Conservation (phyloP, 2,329 filamentous ascomycete species). For the Phaeosphaeriaceae sp. region DNA sequence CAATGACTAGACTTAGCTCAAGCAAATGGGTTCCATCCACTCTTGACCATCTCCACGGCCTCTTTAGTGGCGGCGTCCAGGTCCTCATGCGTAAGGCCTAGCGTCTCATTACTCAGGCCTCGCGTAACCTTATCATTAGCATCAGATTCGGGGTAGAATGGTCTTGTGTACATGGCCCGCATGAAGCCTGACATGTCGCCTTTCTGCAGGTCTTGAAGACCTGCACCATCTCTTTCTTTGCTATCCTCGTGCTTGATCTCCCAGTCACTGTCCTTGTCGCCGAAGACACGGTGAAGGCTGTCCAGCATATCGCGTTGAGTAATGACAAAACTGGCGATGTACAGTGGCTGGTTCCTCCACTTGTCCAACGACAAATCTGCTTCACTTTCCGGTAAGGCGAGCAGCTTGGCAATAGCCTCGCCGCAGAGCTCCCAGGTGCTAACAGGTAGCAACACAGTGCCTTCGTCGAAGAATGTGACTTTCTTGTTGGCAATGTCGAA, state of each 20-base stretch:
- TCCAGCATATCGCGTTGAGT: slow-evolving; percentile 71
- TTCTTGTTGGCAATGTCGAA: slow-evolving; percentile 47
- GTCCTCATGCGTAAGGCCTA: slow-evolving; percentile 66
- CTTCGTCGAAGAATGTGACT: slow-evolving; percentile 36
- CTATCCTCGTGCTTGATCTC: slow-evolving; percentile 59
- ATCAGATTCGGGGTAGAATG: slow-evolving; percentile 22
- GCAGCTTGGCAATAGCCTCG: slow-evolving; percentile 63
- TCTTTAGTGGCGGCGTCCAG: slow-evolving; percentile 65
- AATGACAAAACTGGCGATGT: slow-evolving; percentile 43
- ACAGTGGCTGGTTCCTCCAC: slow-evolving; percentile 19
- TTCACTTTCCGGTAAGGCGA: slow-evolving; percentile 50
- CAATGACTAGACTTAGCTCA: neutral
- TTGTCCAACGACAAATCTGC: too few relatives aligned
- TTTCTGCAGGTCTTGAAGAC: slow-evolving; percentile 56
- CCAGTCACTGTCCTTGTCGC: slow-evolving; percentile 68
- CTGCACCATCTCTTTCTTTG: slow-evolving; percentile 60
- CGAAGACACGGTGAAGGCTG: slow-evolving; percentile 66
- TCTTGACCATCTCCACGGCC: slow-evolving; percentile 57
- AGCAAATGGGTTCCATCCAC: slow-evolving; percentile 3
- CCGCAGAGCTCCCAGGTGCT: slow-evolving; percentile 68
- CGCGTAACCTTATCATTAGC: slow-evolving; percentile 25
- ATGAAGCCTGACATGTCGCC: slow-evolving; percentile 54
- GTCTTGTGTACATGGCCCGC: slow-evolving; percentile 54
- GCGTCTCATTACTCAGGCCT: slow-evolving; percentile 56
- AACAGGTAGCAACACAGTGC: slow-evolving; percentile 49